Evolutionary conservation across 1,284 basidiomycete genomes (phyloP).

Genomic region (Ustilago curta): DNA sequence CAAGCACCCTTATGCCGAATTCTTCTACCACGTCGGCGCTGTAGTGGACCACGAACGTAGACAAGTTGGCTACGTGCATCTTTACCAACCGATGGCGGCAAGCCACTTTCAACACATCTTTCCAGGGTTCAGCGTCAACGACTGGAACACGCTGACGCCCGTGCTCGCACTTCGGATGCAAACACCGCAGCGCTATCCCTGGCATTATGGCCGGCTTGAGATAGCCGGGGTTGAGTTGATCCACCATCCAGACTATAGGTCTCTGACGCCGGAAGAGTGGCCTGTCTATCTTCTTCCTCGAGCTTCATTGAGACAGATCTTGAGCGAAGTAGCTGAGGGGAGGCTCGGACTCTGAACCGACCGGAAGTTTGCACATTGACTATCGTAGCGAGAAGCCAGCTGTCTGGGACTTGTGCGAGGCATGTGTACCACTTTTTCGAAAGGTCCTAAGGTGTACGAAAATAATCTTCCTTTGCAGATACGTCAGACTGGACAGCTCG

Average conservation of each 20-base stretch:
- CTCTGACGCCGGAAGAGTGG: no score
- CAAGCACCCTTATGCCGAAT: not conserved
- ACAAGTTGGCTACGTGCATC: not conserved
- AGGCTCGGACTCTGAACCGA: no score
- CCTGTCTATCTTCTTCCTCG: no score
- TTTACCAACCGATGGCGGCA: slow-evolving; percentile 3
- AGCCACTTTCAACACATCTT: slow-evolving; percentile 11
- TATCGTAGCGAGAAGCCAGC: no score
- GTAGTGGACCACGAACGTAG: not conserved
- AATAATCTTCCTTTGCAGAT: no score
- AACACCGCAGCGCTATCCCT: slow-evolving; percentile 1
- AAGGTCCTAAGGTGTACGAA: no score
- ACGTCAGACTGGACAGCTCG: no score
- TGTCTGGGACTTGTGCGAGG: no score
- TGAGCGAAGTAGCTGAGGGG: no score
- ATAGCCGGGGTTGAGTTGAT: slow-evolving; percentile 14
- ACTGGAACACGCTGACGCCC: slow-evolving; percentile 3
- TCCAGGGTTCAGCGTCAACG: not conserved
- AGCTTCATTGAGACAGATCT: no score
- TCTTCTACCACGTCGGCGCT: not conserved
- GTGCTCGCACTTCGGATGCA: slow-evolving; percentile 1
- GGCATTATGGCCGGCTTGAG: slow-evolving; percentile 8
- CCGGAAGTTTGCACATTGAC: no score
- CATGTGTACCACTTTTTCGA: no score
- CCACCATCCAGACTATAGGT: not conserved